A percentile compares a stretch with the other conserved stretches of the same genome.
These are phyloP conservation scores for Colletotrichum viniferum DNA, from an alignment of 2,329 filamentous ascomycete genomes.

Conservation along the genomic window DNA sequence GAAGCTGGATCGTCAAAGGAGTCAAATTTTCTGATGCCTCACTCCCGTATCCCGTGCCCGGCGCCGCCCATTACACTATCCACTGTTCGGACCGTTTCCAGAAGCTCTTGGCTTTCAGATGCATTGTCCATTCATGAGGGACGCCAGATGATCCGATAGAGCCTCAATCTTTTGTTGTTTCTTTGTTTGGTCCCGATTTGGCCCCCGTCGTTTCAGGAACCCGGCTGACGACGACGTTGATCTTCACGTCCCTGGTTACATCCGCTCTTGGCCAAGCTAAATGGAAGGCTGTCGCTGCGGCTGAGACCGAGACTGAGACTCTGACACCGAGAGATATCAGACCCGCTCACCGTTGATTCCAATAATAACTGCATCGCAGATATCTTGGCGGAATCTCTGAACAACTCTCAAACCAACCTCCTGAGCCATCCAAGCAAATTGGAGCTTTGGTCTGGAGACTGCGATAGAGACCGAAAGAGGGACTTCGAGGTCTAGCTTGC, in stretches of 20 bases:
- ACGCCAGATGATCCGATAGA: constrained; percentile 2
- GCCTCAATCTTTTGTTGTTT: background rate
- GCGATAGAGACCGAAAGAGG: background rate
- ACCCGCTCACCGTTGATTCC: background rate
- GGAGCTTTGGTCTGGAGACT: background rate
- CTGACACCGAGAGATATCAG: background rate
- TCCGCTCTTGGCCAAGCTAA: background rate
- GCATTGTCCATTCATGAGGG: background rate
- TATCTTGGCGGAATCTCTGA: constrained; percentile 3
- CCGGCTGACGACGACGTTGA: constrained; percentile 3
- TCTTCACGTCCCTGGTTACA: constrained; percentile 11
- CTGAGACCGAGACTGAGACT: constrained; percentile 15
- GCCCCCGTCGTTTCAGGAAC: constrained; percentile 1
- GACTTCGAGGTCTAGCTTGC: background rate
- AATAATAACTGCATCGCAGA: constrained; percentile 15
- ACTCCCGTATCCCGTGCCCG: background rate
- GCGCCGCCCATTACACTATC: background rate
- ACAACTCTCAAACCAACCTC: background rate
- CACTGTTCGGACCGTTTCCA: constrained; percentile 10
- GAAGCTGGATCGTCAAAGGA: constrained; percentile 5
- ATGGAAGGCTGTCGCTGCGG: background rate
- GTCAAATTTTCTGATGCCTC: constrained; percentile 19
- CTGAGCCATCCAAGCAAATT: background rate
- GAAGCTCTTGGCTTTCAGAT: constrained; percentile 3
- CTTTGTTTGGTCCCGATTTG: constrained; percentile 11